phyloP scores from a whole-genome alignment of 805 yeast species.

The Sugiyamaella mastotermitis region DNA sequence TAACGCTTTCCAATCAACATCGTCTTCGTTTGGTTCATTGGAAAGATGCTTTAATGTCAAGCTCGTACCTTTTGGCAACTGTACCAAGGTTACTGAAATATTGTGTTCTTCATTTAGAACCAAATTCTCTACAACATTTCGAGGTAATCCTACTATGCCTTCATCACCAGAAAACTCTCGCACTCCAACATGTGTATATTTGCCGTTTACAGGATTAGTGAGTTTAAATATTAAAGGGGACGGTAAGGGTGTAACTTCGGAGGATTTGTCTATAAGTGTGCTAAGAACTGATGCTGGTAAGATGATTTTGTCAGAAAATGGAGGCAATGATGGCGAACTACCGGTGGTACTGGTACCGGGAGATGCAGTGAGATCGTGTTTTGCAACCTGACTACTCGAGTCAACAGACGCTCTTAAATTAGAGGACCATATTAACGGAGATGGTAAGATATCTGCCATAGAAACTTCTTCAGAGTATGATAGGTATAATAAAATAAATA shows the following conservation, averaged over 20 bases:
- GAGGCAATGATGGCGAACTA: too few species aligned
- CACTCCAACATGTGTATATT: conserved; percentile 37
- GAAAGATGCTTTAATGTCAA: conserved; percentile 37
- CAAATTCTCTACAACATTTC: conserved; percentile 29
- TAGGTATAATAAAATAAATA: too few species aligned
- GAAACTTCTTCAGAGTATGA: too few species aligned
- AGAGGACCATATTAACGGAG: too few species aligned
- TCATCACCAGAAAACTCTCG: conserved; percentile 43
- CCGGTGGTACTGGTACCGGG: too few species aligned
- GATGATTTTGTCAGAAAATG: conserved; percentile 32
- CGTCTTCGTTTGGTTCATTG: conserved; percentile 16
- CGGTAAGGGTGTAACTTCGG: conserved; percentile 14
- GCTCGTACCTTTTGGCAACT: conserved; percentile 43
- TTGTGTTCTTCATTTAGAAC: conserved; percentile 17
- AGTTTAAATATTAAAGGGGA: conserved; percentile 36
- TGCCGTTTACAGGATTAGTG: conserved; percentile 21
- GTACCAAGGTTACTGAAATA: conserved; percentile 25
- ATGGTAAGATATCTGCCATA: too few species aligned
- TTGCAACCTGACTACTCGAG: too few species aligned
- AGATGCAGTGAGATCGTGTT: too few species aligned
- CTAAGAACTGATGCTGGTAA: conserved; percentile 30
- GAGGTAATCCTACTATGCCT: conserved; percentile 34
- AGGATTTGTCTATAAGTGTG: conserved; percentile 23
- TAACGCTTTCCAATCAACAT: conserved; percentile 47
- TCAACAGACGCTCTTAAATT: too few species aligned